Conservation (phyloP, 2,329 filamentous ascomycete genomes). For the Pestalotiopsis sp. region DNA sequence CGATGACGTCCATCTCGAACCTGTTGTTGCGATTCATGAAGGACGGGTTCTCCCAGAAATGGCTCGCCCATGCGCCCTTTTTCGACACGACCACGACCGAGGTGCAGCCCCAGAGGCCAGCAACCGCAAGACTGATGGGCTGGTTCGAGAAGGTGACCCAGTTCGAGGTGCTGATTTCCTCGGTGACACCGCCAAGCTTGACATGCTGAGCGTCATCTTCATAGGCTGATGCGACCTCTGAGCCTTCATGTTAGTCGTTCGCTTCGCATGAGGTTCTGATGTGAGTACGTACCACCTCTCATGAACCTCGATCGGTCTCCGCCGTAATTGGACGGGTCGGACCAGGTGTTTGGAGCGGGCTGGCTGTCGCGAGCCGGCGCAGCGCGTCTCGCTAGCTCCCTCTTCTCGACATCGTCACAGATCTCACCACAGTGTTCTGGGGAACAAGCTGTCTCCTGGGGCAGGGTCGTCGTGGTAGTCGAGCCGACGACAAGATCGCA, state of each 20-base stretch:
- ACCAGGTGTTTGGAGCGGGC: not conserved
- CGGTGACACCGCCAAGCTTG: not conserved
- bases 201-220: not conserved
- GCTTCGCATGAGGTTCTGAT: no score
- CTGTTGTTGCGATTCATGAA: not conserved
- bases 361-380: not conserved
- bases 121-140: not conserved
- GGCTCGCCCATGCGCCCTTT: slow-evolving; percentile 3
- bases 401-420: not conserved
- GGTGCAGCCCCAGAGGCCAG: not conserved
- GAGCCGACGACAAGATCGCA: not conserved
- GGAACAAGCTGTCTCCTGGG: not conserved
- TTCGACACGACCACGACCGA: slow-evolving; percentile 2
- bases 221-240: not conserved
- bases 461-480: not conserved
- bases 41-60: not conserved
- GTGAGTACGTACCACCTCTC: no score
- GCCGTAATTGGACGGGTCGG: not conserved
- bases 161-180: not conserved
- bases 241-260: not conserved
- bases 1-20: not conserved
- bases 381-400: not conserved
- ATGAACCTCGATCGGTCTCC: no score
- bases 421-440: not conserved
- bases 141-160: not conserved